Conservation (phyloP, 352 stramenopile genomes). For the Globisporangium abappressorium region DNA sequence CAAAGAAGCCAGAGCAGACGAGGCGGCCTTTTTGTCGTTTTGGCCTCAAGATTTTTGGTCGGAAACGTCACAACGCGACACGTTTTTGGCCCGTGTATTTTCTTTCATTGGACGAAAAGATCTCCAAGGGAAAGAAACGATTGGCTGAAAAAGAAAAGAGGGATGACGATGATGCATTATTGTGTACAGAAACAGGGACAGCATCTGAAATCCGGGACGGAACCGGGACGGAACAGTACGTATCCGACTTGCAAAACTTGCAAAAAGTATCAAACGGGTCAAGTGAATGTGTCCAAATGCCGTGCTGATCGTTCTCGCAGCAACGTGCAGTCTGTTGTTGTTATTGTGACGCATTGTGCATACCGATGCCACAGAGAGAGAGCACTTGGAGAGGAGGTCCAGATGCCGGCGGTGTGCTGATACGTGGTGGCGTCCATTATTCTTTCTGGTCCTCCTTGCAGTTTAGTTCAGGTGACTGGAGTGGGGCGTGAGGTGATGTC, state of each 20-base stretch:
- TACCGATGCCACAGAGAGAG: no score
- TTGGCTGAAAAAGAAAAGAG: slow-evolving; percentile 7
- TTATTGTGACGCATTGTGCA: no score
- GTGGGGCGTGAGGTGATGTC: no score
- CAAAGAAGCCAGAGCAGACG: not conserved
- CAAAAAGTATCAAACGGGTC: not conserved
- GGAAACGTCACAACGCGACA: not conserved
- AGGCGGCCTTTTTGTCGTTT: not conserved
- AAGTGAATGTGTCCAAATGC: no score
- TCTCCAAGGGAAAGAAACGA: not conserved
- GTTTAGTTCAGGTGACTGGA: no score
- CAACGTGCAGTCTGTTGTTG: no score
- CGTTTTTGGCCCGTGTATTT: not conserved
- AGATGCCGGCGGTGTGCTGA: no score
- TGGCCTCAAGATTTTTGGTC: not conserved
- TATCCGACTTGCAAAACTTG: not conserved
- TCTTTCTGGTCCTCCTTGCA: no score
- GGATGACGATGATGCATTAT: no score
- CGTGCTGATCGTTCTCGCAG: no score
- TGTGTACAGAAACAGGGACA: not conserved
- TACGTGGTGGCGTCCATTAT: no score
- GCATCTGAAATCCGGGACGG: not conserved
- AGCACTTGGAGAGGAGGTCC: no score
- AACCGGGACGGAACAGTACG: slow-evolving; percentile 7
- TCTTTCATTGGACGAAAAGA: not conserved